phyloP scores from a whole-genome alignment of 2,329 filamentous ascomycete species.

The Sclerotiophoma versabilis region DNA sequence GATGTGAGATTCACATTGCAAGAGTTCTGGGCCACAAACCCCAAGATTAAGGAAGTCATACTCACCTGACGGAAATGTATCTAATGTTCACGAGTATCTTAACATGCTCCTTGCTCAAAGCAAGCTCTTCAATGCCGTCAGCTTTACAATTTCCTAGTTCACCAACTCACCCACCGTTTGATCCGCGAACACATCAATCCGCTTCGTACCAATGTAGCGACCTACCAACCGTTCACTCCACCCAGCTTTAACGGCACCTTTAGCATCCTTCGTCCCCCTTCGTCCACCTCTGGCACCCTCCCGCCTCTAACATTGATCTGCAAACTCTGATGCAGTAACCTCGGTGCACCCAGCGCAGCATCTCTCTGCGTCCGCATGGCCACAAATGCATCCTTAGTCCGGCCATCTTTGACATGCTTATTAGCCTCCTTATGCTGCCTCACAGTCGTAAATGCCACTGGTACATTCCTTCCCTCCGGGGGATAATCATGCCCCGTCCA shows the following conservation, averaged over 20 bases:
- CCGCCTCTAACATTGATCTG: slow-evolving; percentile 53
- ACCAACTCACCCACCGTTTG: no score
- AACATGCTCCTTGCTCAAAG: no score
- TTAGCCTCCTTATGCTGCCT: slow-evolving; percentile 44
- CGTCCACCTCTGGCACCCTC: slow-evolving; percentile 33
- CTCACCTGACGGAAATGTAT: background rate
- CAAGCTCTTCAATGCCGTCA: no score
- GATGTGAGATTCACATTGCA: background rate
- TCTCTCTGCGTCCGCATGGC: slow-evolving; percentile 42
- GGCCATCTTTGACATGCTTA: slow-evolving; percentile 41
- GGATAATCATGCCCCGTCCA: slow-evolving; percentile 50
- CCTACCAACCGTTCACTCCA: background rate
- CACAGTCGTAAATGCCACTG: slow-evolving; percentile 47
- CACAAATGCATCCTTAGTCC: slow-evolving; percentile 45
- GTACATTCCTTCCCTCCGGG: slow-evolving; percentile 22
- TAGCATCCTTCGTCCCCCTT: slow-evolving; percentile 5
- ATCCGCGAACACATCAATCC: no score
- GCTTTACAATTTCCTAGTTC: no score
- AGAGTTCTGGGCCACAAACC: background rate
- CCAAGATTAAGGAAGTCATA: background rate
- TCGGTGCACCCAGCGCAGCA: slow-evolving; percentile 38
- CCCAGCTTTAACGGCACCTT: background rate
- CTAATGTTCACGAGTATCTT: background rate
- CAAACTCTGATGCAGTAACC: slow-evolving; percentile 48
- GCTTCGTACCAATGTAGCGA: no score